Evolutionary conservation across 208 protist genomes (phyloP).

Genomic region (Acanthamoeba royreba): DNA sequence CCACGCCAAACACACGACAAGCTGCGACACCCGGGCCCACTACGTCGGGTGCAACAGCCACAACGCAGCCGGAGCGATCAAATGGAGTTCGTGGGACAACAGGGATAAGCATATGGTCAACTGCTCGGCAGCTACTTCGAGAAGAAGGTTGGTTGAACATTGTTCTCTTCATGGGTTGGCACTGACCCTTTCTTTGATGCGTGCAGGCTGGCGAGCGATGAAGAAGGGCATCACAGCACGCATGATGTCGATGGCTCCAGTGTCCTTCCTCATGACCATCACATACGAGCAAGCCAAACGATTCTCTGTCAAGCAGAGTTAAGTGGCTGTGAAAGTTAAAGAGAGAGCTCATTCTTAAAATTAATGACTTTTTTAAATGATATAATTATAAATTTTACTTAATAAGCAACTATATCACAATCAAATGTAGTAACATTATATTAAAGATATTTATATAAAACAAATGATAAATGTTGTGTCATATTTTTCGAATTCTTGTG

Average conservation of each 20-base stretch:
- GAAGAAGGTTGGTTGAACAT: neutral
- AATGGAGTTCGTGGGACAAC: neutral
- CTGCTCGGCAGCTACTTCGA: neutral
- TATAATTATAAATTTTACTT: no score
- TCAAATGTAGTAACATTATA: no score
- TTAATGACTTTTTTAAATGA: no score
- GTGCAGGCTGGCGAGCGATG: neutral
- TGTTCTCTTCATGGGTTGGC: neutral
- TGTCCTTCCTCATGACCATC: conserved; percentile 30
- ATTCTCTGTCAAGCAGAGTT: neutral
- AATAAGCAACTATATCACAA: no score
- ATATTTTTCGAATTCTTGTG: neutral
- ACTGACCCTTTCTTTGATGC: neutral
- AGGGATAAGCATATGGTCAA: neutral
- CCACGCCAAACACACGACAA: neutral
- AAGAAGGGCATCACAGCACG: conserved; percentile 32
- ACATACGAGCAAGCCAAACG: conserved; percentile 11
- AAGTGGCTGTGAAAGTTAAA: neutral
- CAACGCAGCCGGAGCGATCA: neutral
- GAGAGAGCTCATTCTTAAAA: no score
- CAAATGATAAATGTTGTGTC: no score
- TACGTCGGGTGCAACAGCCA: neutral
- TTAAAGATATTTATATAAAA: no score
- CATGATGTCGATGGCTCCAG: conserved; percentile 7
- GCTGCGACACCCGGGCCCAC: no score